Conservation (phyloP, 208 protist genomes). For the Acanthamoeba healyi region DNA sequence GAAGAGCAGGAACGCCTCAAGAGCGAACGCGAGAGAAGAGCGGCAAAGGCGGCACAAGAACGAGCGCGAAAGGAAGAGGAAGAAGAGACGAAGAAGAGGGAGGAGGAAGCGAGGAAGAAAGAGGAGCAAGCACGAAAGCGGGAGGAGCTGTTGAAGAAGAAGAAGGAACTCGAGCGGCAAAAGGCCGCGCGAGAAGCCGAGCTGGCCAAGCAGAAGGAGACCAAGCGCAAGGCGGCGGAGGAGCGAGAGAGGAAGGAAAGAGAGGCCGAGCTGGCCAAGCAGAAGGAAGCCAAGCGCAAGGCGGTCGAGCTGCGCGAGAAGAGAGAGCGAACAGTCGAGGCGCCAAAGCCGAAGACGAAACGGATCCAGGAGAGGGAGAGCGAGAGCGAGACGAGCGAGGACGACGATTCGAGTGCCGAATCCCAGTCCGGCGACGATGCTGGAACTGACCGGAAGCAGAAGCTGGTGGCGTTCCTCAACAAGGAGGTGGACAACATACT, state of each 20-base stretch:
- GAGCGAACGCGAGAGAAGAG: background rate
- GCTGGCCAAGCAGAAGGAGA: background rate
- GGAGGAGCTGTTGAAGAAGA: background rate
- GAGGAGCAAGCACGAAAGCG: conserved; percentile 3
- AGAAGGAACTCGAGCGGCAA: background rate
- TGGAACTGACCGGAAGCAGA: background rate
- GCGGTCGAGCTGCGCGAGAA: background rate
- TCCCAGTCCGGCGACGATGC: background rate
- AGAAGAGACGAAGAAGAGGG: no score
- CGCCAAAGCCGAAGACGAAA: background rate
- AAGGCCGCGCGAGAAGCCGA: background rate
- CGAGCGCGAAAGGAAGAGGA: background rate
- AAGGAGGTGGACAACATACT: conserved; percentile 9
- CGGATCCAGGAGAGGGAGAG: background rate
- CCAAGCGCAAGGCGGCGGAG: background rate
- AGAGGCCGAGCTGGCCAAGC: background rate
- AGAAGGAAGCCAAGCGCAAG: background rate
- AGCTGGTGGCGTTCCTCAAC: background rate
- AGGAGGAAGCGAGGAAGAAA: conserved; percentile 7
- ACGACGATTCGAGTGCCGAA: background rate
- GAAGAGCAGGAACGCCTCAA: conserved; percentile 3
- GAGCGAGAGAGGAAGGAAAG: background rate
- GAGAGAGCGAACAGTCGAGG: background rate
- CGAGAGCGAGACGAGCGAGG: background rate
- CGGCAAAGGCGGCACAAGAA: background rate